Evolutionary conservation across 345 rosid genomes (phyloP).

Genomic region (Eucalyptus victrix): DNA sequence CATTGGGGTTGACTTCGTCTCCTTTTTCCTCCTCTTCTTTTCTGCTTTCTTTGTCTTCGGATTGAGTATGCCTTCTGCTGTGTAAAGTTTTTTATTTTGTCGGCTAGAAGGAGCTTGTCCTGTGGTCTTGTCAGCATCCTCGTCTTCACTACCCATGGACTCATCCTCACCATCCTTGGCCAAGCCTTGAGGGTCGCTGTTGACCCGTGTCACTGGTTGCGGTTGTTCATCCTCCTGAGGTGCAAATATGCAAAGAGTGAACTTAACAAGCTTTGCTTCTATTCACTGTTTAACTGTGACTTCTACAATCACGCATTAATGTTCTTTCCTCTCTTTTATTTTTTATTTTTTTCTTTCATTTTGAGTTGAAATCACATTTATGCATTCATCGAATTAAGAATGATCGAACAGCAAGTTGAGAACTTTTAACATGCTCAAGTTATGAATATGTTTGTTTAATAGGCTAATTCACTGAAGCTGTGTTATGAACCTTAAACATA

Average conservation of each 20-base stretch:
- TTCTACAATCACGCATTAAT: neutral
- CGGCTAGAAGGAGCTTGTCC: slow-evolving; percentile 20
- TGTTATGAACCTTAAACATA: slow-evolving; percentile 59
- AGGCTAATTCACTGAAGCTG: neutral
- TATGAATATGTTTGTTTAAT: neutral
- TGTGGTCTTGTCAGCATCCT: slow-evolving; percentile 13
- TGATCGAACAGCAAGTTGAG: neutral
- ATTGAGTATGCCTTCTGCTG: slow-evolving; percentile 62
- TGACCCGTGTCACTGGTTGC: slow-evolving; percentile 1
- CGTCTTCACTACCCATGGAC: slow-evolving; percentile 13
- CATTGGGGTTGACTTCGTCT: slow-evolving; percentile 7
- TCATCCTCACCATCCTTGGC: neutral
- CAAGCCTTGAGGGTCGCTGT: neutral
- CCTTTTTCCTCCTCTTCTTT: slow-evolving; percentile 67
- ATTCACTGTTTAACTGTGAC: neutral
- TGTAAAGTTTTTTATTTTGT: slow-evolving; percentile 71
- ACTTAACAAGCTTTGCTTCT: neutral
- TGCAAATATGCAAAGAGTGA: neutral
- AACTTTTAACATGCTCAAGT: neutral
- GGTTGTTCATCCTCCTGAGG: slow-evolving; percentile 28
- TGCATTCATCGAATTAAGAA: neutral
- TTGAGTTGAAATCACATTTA: neutral
- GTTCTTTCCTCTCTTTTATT: neutral
- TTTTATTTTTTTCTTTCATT: neutral
- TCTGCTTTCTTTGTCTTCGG: slow-evolving; percentile 64